Base-by-base conservation (phyloP, 2,329 filamentous ascomycete species). In the Claviceps citrina region DNA sequence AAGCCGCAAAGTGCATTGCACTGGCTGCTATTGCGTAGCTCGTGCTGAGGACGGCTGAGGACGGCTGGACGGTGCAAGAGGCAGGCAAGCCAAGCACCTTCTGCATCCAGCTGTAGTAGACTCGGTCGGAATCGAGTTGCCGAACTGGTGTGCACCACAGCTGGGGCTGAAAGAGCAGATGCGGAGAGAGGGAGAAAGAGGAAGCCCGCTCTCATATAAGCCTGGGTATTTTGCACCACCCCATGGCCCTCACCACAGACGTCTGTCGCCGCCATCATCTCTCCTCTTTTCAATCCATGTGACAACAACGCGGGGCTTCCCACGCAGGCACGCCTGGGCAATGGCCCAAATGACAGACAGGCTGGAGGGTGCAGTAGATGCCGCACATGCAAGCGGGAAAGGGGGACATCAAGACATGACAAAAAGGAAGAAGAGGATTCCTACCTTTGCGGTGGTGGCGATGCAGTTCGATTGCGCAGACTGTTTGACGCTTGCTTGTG, bases 381-480 rank as follows among this genome's bases (percentile, higher is more conserved):
- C 12, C 16, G 8, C 5, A 18, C 24, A 12, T 9, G 13, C n/a
- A 22, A 10, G 2, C 6, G n/a, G n/a, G n/a, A n/a, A 26, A 1
- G 7, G 6, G 6, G 9, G 6, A 7, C 2, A 16, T 15, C 16
- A 12, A n/a, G 16, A 12, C n/a, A n/a, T n/a, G 5, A 32, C 12
- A 20, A 19, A 32, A 20, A 12, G 31, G 13, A 13, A 8, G 7
- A 38, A 13, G 16, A 7, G 26, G 8, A 18, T 5, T 18, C 43
- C 32, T 40, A 44, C 43, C 42, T 38, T 37, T 37, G 39, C 10
- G 39, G 43, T 25, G 39, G 43, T 26, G 43, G 43, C 25, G 43
- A 42, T 22, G 39, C 39, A 16, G 37, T 19, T 26, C 39, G 39
- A 34, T 28, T 34, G 16, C 30, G 36, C 35, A 26, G 3, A 12